These are phyloP conservation scores for Stropharia rugosoannulata DNA, from an alignment of 768 basidiomycete species.

Conservation along the genomic window DNA sequence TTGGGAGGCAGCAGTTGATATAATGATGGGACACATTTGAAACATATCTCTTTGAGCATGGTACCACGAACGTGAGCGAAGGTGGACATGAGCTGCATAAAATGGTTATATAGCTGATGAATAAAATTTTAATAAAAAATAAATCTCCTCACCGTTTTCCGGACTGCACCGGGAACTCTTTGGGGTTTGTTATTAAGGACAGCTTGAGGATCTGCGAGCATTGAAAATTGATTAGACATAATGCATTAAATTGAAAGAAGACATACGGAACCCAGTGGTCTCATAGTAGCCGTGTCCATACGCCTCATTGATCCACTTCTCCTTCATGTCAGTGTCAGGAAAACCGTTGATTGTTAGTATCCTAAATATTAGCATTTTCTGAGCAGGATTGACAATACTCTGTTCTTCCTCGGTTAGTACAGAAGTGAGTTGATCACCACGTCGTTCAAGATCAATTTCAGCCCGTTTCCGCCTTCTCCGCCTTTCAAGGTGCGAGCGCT, in stretches of 20 bases:
- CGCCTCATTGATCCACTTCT: not conserved
- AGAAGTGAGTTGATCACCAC: not conserved
- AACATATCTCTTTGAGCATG: not conserved
- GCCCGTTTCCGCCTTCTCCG: too few relatives aligned
- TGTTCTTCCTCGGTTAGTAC: not conserved
- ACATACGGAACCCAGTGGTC: not conserved
- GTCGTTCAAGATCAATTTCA: too few relatives aligned
- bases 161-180: not conserved
- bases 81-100: not conserved
- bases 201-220: not conserved
- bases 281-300: not conserved
- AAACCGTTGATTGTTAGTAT: not conserved
- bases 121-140: not conserved
- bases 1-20: not conserved
- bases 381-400: not conserved
- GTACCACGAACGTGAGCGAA: not conserved
- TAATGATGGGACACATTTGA: not conserved
- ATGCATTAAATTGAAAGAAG: too few relatives aligned
- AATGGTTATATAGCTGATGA: not conserved
- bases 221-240: not conserved
- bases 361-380: not conserved
- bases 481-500: too few relatives aligned
- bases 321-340: not conserved
- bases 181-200: not conserved
- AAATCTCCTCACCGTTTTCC: not conserved